phyloP scores from a whole-genome alignment of 2,329 filamentous ascomycete genomes.

The Nemania serpens region DNA sequence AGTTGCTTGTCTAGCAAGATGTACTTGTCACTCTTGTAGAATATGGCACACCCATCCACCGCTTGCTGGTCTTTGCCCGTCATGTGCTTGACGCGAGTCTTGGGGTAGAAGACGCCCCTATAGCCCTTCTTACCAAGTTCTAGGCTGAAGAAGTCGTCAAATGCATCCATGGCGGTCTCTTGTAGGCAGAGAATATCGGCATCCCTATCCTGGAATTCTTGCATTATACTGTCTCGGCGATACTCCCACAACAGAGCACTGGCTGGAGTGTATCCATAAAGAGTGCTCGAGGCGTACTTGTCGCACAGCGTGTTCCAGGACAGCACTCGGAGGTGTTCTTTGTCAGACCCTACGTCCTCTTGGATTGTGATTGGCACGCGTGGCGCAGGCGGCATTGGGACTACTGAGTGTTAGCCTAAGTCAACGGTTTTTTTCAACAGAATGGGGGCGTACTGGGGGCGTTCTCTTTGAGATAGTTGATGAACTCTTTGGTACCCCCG shows the following conservation, averaged over 20 bases:
- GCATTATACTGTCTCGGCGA: constrained; percentile 79
- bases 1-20: constrained; percentile 92
- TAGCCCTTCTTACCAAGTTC: constrained; percentile 86
- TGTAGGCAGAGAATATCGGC: constrained; percentile 93
- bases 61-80: constrained; percentile 81
- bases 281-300: constrained; percentile 81
- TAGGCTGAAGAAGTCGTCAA: constrained; percentile 89
- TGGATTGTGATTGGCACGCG: constrained; percentile 81
- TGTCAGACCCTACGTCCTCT: constrained; percentile 61
- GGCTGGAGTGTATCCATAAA: constrained; percentile 90
- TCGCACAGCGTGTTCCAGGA: constrained; percentile 97
- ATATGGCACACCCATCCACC: constrained; percentile 97
- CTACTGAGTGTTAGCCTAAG: constrained; percentile 49
- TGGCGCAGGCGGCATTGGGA: constrained; percentile 74
- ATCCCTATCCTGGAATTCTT: constrained; percentile 77
- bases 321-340: constrained; percentile 80
- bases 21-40: constrained; percentile 95
- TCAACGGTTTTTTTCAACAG: background rate
- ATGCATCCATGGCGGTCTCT: constrained; percentile 90
- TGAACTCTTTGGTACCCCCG: constrained; percentile 82
- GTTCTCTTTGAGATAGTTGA: constrained; percentile 81
- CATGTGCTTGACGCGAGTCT: constrained; percentile 90
- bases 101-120: constrained; percentile 92
- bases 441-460: constrained; percentile 71
- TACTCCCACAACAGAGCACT: constrained; percentile 85